Conservation (phyloP, 306 rosid genomes). For the Cucumis sativus region Cucumber_9930_V3 NC_026657.2:28969501-28970000, state of each 20-base stretch:
- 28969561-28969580: constrained; percentile 27
- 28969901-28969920: not conserved
- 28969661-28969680: constrained; percentile 31
- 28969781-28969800: constrained; percentile 20
- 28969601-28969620: constrained; percentile 20
- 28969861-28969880: not conserved
- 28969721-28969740: constrained; percentile 9
- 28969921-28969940: constrained; percentile 1
- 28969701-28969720: constrained; percentile 29
- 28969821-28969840: constrained; percentile 15
- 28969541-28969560: constrained; percentile 26
- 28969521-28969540: constrained; percentile 20
- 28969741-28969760: constrained; percentile 23
- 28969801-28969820: constrained; percentile 10
- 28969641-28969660: constrained; percentile 18
- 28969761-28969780: constrained; percentile 25
- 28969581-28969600: constrained; percentile 21
- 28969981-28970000: constrained; percentile 3
- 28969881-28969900: constrained; percentile 9
- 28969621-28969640: constrained; percentile 34
- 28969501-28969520: not conserved
- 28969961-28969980: constrained; percentile 2
- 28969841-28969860: not conserved
- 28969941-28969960: not conserved
- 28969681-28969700: constrained; percentile 24